Evolutionary conservation across 257 asterid species (phyloP).

Genomic region (Solanum commersonii): DNA sequence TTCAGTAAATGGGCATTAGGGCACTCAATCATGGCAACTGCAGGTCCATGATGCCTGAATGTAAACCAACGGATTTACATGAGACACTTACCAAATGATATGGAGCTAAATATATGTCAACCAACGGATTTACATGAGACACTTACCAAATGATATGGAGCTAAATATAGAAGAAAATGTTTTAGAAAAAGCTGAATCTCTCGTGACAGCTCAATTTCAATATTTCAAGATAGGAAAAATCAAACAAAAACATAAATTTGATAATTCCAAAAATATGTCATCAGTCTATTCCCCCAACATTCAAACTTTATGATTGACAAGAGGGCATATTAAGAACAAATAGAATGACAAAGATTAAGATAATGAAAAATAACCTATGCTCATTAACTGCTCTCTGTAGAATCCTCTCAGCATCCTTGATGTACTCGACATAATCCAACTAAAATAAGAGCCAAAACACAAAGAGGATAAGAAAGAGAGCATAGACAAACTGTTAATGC

Average conservation of each 20-base stretch:
- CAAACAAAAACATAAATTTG: neutral
- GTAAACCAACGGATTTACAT: constrained; percentile 13
- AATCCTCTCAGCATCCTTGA: constrained; percentile 77
- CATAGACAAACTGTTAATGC: constrained; percentile 7
- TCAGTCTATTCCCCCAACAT: neutral
- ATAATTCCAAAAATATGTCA: neutral
- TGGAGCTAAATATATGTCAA: constrained; percentile 26
- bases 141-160: constrained; percentile 6
- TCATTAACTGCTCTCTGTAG: constrained; percentile 64
- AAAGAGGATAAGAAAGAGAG: neutral
- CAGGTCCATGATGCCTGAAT: constrained; percentile 75
- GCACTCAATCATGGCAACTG: constrained; percentile 77
- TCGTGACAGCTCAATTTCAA: neutral
- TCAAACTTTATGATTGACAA: neutral
- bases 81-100: constrained; percentile 6
- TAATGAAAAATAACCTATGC: constrained; percentile 45
- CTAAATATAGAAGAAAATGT: neutral
- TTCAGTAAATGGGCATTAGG: constrained; percentile 63
- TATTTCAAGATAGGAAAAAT: neutral
- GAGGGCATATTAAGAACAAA: neutral
- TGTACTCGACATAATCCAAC: constrained; percentile 73
- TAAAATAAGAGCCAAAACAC: constrained; percentile 2
- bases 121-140: constrained; percentile 1
- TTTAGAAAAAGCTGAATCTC: constrained; percentile 2
- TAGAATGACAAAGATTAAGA: neutral